Percentiles rank a stretch among this genome's conserved stretches.
These are phyloP conservation scores for Aphanoascus verrucosus DNA, from an alignment of 2,329 filamentous ascomycete species.

Conservation along the genomic window DNA sequence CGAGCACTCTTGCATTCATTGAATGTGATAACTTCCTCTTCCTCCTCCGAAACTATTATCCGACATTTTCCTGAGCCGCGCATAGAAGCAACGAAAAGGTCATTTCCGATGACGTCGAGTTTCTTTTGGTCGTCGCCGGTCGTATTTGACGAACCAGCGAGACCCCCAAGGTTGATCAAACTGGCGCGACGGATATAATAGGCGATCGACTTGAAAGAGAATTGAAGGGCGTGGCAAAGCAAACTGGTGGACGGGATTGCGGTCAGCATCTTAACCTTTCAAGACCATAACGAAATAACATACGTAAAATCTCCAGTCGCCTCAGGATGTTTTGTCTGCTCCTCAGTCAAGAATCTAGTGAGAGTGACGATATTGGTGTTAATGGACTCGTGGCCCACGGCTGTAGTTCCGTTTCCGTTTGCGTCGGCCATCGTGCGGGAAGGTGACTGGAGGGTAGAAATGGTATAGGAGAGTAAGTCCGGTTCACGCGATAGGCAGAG, in stretches of 20 bases:
- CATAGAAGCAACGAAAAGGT: conserved; percentile 95
- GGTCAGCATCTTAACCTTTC: conserved; percentile 10
- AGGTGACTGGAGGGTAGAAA: background rate
- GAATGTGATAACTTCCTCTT: conserved; percentile 87
- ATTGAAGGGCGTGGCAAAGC: conserved; percentile 93
- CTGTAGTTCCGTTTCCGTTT: conserved; percentile 41
- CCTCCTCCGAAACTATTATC: conserved; percentile 92
- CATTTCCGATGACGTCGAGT: conserved; percentile 97
- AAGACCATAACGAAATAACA: conserved; percentile 25
- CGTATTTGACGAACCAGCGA: conserved; percentile 87
- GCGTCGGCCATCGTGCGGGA: conserved; percentile 26
- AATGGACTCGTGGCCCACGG: conserved; percentile 60
- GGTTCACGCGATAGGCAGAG: conserved; percentile 3
- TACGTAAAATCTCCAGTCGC: conserved; percentile 98
- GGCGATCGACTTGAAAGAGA: conserved; percentile 98
- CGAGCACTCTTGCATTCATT: conserved; percentile 60
- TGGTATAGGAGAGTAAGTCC: background rate
- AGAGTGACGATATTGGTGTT: conserved; percentile 95
- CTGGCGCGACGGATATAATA: conserved; percentile 97
- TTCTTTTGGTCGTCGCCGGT: conserved; percentile 99
- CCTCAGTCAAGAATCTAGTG: conserved; percentile 90
- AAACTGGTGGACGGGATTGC: conserved; percentile 47
- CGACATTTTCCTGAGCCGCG: conserved; percentile 80
- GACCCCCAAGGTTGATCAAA: conserved; percentile 86
- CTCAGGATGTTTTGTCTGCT: conserved; percentile 84